These are phyloP conservation scores for Blastocystis sp. DNA, from an alignment of 352 stramenopile genomes.

Conservation along the genomic window DNA sequence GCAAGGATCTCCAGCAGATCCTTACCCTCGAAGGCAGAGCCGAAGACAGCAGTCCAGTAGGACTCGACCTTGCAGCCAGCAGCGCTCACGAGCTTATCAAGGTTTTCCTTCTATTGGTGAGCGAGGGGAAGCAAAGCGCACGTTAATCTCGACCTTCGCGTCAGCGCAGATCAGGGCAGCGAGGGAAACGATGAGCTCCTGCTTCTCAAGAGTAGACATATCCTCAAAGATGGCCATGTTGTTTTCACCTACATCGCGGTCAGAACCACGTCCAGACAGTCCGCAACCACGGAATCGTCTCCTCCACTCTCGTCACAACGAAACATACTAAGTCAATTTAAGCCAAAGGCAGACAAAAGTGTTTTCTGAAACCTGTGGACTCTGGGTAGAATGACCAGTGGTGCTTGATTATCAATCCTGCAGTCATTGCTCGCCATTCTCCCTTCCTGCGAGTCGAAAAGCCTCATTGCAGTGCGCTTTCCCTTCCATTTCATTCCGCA, in stretches of 20 bases:
- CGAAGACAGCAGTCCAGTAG: conserved; percentile 63
- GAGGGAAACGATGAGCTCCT: conserved; percentile 66
- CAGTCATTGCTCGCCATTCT: neutral
- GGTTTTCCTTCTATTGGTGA: conserved; percentile 58
- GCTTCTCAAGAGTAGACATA: conserved; percentile 67
- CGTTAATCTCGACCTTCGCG: conserved; percentile 34
- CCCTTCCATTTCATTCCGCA: too few species aligned
- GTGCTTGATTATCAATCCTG: neutral
- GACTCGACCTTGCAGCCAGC: conserved; percentile 35
- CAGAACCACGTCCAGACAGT: neutral
- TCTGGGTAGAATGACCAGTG: neutral
- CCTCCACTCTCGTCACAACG: neutral
- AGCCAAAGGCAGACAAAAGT: neutral
- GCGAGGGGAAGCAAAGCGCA: neutral
- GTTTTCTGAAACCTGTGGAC: neutral
- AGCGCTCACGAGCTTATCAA: conserved; percentile 29
- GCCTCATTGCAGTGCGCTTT: too few species aligned
- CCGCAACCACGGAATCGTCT: neutral
- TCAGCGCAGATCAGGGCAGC: conserved; percentile 63
- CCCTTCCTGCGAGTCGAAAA: too few species aligned
- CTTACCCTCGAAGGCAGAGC: conserved; percentile 18
- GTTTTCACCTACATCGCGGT: conserved; percentile 20
- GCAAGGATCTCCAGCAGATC: conserved; percentile 45
- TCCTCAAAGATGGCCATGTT: conserved; percentile 52
- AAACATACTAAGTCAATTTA: conserved; percentile 49